phyloP scores from a whole-genome alignment of 768 basidiomycete genomes.

The Hygrocybe coccinea region DNA sequence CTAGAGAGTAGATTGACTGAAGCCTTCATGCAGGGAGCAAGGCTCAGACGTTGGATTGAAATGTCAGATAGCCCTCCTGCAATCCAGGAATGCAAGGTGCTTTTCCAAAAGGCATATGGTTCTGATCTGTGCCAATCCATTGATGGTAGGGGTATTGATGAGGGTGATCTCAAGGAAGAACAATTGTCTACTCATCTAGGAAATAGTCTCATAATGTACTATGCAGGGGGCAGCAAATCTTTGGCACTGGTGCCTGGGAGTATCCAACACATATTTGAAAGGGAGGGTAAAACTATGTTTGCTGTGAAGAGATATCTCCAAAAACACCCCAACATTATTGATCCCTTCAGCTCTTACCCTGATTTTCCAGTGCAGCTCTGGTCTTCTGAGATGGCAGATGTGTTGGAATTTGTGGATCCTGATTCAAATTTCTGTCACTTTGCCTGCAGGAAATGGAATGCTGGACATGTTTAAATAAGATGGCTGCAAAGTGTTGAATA shows the following conservation, averaged over 20 bases:
- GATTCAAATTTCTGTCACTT: constrained; percentile 22
- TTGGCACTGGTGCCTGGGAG: neutral
- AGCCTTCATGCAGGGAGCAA: constrained; percentile 2
- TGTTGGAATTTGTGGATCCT: constrained; percentile 14
- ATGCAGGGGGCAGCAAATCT: constrained; percentile 1
- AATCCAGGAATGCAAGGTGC: neutral
- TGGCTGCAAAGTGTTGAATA: too few species aligned
- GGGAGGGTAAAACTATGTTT: neutral
- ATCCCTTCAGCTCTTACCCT: constrained; percentile 19
- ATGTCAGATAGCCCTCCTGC: neutral
- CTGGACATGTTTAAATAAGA: too few species aligned
- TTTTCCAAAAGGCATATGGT: constrained; percentile 6
- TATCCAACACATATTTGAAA: constrained; percentile 9
- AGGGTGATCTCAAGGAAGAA: constrained; percentile 4
- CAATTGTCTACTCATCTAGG: constrained; percentile 13
- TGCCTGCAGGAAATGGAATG: too few species aligned
- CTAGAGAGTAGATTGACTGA: constrained; percentile 2
- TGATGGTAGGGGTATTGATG: neutral
- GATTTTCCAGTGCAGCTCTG: constrained; percentile 19
- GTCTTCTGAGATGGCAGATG: constrained; percentile 10
- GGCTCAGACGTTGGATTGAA: neutral
- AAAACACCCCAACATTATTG: neutral
- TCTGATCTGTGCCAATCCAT: neutral
- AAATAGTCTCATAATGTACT: constrained; percentile 14
- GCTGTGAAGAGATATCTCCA: neutral